A percentile compares a stretch with the other conserved stretches of the same genome.
These are phyloP conservation scores for Kazachstania kunashirensis DNA, from an alignment of 805 yeast genomes.

Conservation along the genomic window DNA sequence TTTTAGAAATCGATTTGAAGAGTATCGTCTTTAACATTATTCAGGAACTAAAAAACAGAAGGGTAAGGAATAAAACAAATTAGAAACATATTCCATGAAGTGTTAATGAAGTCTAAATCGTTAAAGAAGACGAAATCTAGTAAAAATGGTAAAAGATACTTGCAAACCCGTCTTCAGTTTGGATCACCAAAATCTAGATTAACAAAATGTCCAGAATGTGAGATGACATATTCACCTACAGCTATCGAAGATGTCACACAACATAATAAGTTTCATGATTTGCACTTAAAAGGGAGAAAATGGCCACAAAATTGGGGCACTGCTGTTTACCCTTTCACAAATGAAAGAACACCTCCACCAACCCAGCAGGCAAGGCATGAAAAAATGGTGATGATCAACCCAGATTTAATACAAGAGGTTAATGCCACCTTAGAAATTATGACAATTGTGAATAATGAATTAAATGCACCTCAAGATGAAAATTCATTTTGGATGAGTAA, in stretches of 20 bases:
- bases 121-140: neutral
- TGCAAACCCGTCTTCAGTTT: constrained; percentile 15
- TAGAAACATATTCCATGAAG: neutral
- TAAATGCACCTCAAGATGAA: constrained; percentile 48
- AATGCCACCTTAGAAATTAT: constrained; percentile 34
- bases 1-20: too few species aligned
- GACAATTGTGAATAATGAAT: constrained; percentile 46
- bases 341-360: constrained; percentile 10
- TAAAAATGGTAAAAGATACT: constrained; percentile 4
- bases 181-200: constrained; percentile 5
- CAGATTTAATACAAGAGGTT: constrained; percentile 25
- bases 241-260: constrained; percentile 13
- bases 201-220: constrained; percentile 21
- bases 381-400: constrained; percentile 31
- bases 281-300: constrained; percentile 39
- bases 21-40: too few species aligned
- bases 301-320: constrained; percentile 38
- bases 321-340: constrained; percentile 6
- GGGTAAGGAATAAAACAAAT: too few species aligned
- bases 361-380: constrained; percentile 13
- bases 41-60: too few species aligned
- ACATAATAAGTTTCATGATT: constrained; percentile 45
- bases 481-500: constrained; percentile 31
- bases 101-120: neutral
- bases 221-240: constrained; percentile 19